These are phyloP conservation scores for Xylaria sp. DNA, from an alignment of 2,329 filamentous ascomycete genomes.

Conservation along the genomic window DNA sequence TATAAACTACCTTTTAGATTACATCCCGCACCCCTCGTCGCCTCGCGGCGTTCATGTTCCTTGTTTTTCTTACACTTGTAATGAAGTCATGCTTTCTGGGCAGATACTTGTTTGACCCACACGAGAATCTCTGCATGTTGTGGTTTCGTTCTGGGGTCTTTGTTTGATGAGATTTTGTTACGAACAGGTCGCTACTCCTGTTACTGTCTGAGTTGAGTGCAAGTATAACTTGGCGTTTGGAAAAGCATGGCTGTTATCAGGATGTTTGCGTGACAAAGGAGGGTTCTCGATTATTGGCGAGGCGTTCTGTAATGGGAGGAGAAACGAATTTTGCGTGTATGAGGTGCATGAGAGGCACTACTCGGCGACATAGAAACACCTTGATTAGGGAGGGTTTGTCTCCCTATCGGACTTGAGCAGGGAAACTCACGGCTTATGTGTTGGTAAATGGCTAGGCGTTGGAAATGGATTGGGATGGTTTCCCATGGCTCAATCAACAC, in stretches of 20 bases:
- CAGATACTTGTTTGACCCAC: slow-evolving; percentile 31
- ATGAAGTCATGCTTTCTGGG: slow-evolving; percentile 25
- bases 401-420: no score
- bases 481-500: not conserved
- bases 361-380: slow-evolving; percentile 10
- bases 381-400: not conserved
- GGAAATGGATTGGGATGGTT: slow-evolving; percentile 11
- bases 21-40: slow-evolving; percentile 27
- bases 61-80: slow-evolving; percentile 34
- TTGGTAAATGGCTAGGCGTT: slow-evolving; percentile 22
- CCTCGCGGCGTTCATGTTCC: slow-evolving; percentile 43
- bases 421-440: slow-evolving; percentile 9
- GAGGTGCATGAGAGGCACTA: slow-evolving; percentile 11
- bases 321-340: slow-evolving; percentile 12
- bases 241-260: slow-evolving; percentile 9
- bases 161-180: slow-evolving; percentile 14
- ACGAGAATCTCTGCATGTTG: slow-evolving; percentile 26
- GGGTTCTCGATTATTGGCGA: not conserved
- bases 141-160: slow-evolving; percentile 29
- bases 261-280: slow-evolving; percentile 5
- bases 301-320: slow-evolving; percentile 20
- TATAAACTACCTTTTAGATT: slow-evolving; percentile 18
- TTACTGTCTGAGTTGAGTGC: slow-evolving; percentile 12
- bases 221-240: slow-evolving; percentile 25
- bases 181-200: not conserved